A percentile compares a stretch with the other conserved stretches of the same genome.
These are phyloP conservation scores for Macroventuria anomochaeta DNA, from an alignment of 2,329 filamentous ascomycete genomes.

Conservation along the genomic window DNA sequence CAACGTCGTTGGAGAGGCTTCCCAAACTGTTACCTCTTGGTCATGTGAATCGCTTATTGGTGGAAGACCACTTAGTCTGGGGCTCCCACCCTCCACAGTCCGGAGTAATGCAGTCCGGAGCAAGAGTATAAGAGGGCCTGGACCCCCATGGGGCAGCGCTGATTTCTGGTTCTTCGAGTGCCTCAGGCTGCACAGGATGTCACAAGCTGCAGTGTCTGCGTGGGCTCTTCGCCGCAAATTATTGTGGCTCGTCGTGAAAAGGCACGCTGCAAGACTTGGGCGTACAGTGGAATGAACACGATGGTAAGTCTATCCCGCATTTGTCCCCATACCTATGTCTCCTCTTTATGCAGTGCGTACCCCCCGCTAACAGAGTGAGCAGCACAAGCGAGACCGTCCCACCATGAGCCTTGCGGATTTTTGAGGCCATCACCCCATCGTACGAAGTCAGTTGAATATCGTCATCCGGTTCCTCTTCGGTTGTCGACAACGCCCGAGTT, in stretches of 20 bases:
- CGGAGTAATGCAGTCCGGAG: conserved; percentile 17
- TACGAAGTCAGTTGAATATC: conserved; percentile 6
- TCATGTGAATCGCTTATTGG: conserved; percentile 15
- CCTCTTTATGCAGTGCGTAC: conserved; percentile 6
- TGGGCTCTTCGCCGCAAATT: conserved; percentile 18
- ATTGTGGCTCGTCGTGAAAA: conserved; percentile 15
- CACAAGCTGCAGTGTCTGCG: conserved; percentile 14
- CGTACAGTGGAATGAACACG: conserved; percentile 14
- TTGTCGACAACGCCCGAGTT: conserved; percentile 15
- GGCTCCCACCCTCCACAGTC: conserved; percentile 19
- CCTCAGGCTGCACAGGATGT: conserved; percentile 3
- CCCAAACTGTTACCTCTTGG: conserved; percentile 12
- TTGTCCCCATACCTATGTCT: conserved; percentile 5
- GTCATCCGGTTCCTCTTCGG: conserved; percentile 18
- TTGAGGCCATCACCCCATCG: conserved; percentile 7
- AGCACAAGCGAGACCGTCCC: conserved; percentile 10
- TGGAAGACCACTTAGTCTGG: conserved; percentile 7
- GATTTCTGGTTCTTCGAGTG: neutral
- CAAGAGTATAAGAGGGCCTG: conserved; percentile 15
- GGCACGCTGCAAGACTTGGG: conserved; percentile 13
- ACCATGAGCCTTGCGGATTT: conserved; percentile 1
- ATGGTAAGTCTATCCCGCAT: conserved; percentile 12
- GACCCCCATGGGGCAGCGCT: conserved; percentile 13
- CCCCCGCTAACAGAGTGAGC: conserved; percentile 10
- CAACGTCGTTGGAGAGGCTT: neutral